Percentiles rank a stretch among this genome's conserved stretches.
Conservation (phyloP, 140 eudicot species). For the Bidens hawaiensis region DNA sequence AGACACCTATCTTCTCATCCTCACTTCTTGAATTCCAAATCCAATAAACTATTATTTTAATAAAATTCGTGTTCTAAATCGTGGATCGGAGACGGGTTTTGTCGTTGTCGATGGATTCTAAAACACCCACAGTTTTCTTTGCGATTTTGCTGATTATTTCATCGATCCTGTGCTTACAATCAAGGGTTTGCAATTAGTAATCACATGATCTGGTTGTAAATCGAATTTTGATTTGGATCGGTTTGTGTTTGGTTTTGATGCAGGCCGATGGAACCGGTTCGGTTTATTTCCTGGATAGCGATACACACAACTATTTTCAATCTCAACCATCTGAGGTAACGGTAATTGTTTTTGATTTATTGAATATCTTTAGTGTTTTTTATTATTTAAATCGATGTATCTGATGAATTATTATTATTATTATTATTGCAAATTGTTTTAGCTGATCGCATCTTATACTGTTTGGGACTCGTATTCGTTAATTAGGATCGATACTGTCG, state of each 20-base stretch:
- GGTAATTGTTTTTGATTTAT: not conserved
- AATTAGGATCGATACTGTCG: no score
- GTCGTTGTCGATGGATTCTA: constrained; percentile 33
- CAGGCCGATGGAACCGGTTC: constrained; percentile 54
- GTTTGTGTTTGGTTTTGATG: not conserved
- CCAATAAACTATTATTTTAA: not conserved
- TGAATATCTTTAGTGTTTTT: not conserved
- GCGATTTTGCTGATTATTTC: constrained; percentile 28
- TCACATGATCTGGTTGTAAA: not conserved
- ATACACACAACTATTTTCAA: constrained; percentile 48
- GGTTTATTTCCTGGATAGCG: constrained; percentile 68
- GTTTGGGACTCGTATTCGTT: not conserved
- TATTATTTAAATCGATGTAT: not conserved
- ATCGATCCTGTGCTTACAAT: constrained; percentile 36
- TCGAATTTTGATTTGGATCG: constrained; percentile 22
- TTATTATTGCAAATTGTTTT: not conserved
- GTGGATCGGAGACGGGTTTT: constrained; percentile 28
- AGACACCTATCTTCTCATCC: constrained; percentile 13
- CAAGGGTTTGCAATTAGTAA: constrained; percentile 31
- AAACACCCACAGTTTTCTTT: not conserved
- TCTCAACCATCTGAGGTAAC: constrained; percentile 29
- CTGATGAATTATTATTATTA: not conserved
- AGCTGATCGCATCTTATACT: not conserved
- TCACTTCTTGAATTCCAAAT: constrained; percentile 1
- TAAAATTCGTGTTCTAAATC: constrained; percentile 11